These are phyloP conservation scores for Cutaneotrichosporon cavernicola DNA, from an alignment of 1,284 basidiomycete species.

Conservation along the genomic window DNA sequence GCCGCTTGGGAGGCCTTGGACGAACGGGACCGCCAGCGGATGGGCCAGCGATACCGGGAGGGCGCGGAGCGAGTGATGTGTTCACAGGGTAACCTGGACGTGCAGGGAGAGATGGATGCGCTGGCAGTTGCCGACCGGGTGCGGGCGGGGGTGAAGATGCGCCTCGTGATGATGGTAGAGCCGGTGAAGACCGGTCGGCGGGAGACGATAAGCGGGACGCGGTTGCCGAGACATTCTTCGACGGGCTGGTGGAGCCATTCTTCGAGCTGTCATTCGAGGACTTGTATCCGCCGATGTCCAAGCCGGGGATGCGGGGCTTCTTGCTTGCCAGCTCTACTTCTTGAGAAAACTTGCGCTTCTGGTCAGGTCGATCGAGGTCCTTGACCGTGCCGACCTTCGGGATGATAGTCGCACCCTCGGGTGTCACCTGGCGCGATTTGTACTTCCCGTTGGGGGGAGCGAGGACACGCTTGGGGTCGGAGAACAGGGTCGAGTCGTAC, in stretches of 20 bases:
- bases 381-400: slow-evolving; percentile 2
- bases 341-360: slow-evolving; percentile 8
- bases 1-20: slow-evolving; percentile 24
- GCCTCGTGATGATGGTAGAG: neutral
- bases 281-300: neutral
- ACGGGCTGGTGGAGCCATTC: neutral
- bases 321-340: neutral
- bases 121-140: neutral
- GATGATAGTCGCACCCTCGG: slow-evolving; percentile 10
- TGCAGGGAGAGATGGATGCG: neutral
- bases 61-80: neutral
- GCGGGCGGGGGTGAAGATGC: neutral
- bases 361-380: neutral
- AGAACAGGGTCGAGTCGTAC: slow-evolving; percentile 4
- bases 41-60: neutral
- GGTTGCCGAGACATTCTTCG: neutral
- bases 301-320: slow-evolving; percentile 9
- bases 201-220: neutral
- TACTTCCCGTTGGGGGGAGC: neutral
- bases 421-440: neutral
- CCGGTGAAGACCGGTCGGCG: slow-evolving; percentile 4
- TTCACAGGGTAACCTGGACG: neutral
- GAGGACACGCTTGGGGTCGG: neutral
- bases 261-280: slow-evolving; percentile 1
- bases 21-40: slow-evolving; percentile 9